phyloP scores from a whole-genome alignment of 768 basidiomycete genomes.

The Polyporus arcularius region DNA sequence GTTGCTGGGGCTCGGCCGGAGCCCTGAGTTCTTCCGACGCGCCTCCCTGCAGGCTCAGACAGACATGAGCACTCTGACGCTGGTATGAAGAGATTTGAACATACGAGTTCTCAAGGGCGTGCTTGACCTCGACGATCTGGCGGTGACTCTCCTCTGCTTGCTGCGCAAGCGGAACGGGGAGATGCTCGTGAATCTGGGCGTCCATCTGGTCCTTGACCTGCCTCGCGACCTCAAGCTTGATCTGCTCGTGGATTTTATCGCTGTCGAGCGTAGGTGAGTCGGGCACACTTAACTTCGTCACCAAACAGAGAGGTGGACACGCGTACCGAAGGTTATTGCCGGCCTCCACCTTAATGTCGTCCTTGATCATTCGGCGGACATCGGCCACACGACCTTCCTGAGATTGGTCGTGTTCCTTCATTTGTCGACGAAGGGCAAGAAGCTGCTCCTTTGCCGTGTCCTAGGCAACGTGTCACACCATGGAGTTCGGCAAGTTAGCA shows the following conservation, averaged over 20 bases:
- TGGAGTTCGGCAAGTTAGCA: not conserved
- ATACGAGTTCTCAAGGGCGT: constrained; percentile 56
- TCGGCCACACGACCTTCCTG: not conserved
- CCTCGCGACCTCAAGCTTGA: constrained; percentile 41
- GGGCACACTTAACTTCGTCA: not conserved
- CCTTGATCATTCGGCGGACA: constrained; percentile 31
- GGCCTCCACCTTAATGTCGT: constrained; percentile 29
- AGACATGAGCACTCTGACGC: not conserved
- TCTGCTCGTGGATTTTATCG: constrained; percentile 39
- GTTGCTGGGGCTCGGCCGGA: constrained; percentile 35
- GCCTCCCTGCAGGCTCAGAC: constrained; percentile 40
- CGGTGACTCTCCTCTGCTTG: constrained; percentile 46
- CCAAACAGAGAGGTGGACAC: too few relatives aligned
- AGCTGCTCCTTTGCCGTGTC: constrained; percentile 26
- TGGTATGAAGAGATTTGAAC: constrained; percentile 22
- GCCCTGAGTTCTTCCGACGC: constrained; percentile 46
- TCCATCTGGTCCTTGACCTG: constrained; percentile 51
- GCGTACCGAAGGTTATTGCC: constrained; percentile 36
- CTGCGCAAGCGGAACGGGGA: constrained; percentile 48
- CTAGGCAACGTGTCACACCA: constrained; percentile 5
- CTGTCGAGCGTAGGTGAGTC: constrained; percentile 23
- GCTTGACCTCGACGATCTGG: constrained; percentile 44
- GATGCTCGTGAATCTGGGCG: constrained; percentile 46
- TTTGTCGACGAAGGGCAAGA: constrained; percentile 26
- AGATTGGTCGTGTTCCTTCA: not conserved